These are phyloP conservation scores for Periconia macrospinosa DNA, from an alignment of 2,329 filamentous ascomycete species.

Conservation along the genomic window DNA sequence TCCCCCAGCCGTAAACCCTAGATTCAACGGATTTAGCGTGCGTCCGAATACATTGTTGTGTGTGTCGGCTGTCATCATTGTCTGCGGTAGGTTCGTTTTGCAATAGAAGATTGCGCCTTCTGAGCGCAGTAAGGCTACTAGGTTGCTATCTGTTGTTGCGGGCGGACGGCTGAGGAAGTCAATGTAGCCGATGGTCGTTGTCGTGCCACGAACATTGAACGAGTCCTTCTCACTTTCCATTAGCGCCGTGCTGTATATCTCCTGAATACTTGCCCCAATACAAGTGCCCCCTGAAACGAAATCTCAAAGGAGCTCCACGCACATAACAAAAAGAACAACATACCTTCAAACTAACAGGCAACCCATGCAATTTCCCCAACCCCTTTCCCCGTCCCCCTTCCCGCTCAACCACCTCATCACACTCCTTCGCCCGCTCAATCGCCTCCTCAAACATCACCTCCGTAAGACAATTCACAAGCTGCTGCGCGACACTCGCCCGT, in stretches of 20 bases:
- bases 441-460: conserved; percentile 50
- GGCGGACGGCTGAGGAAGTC: conserved; percentile 40
- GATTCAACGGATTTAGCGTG: conserved; percentile 65
- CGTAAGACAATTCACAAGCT: conserved; percentile 55
- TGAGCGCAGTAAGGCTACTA: conserved; percentile 41
- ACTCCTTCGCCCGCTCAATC: conserved; percentile 40
- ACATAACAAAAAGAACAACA: background rate
- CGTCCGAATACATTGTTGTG: conserved; percentile 65
- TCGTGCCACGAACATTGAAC: conserved; percentile 61
- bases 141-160: conserved; percentile 32
- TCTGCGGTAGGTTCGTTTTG: conserved; percentile 58
- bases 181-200: conserved; percentile 63
- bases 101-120: conserved; percentile 55
- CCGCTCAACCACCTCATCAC: conserved; percentile 39
- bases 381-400: conserved; percentile 37
- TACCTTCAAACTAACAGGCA: conserved; percentile 59
- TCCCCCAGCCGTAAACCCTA: conserved; percentile 63
- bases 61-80: conserved; percentile 54
- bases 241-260: background rate
- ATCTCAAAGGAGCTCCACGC: background rate
- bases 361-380: conserved; percentile 56
- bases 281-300: too few species aligned
- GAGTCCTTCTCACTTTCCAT: conserved; percentile 48
- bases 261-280: background rate
- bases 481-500: conserved; percentile 59